These are phyloP conservation scores for Cladochytrium replicatum DNA, from an alignment of 192 early-diverging fungal genomes.

Conservation along the genomic window DNA sequence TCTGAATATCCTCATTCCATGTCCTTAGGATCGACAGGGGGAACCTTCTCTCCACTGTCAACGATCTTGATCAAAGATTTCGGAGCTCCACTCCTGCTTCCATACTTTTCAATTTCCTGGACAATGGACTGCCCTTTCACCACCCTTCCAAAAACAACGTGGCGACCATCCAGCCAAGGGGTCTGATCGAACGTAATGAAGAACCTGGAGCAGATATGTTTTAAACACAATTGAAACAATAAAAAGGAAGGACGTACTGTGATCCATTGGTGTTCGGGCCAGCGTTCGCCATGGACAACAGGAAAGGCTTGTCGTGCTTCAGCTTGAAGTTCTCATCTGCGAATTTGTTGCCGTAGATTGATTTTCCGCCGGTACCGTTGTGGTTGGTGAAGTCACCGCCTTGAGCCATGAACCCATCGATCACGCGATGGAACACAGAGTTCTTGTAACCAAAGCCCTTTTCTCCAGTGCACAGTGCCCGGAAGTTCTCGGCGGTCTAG, in stretches of 20 bases:
- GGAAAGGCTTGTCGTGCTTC: slow-evolving; percentile 55
- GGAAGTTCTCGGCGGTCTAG: slow-evolving; percentile 89
- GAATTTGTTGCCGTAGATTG: slow-evolving; percentile 74
- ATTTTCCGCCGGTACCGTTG: slow-evolving; percentile 86
- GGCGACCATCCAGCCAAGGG: slow-evolving; percentile 67
- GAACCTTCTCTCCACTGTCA: too few relatives aligned
- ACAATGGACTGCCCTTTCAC: slow-evolving; percentile 65
- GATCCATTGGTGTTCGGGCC: slow-evolving; percentile 61
- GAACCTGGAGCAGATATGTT: slow-evolving; percentile 72
- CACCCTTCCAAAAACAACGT: slow-evolving; percentile 92
- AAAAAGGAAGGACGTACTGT: slow-evolving; percentile 96
- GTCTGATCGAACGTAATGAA: slow-evolving; percentile 46
- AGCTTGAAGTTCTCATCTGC: slow-evolving; percentile 87
- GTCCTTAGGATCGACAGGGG: too few relatives aligned
- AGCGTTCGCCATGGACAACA: slow-evolving; percentile 51
- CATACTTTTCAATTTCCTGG: slow-evolving; percentile 56
- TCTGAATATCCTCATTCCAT: too few relatives aligned
- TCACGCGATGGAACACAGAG: slow-evolving; percentile 76
- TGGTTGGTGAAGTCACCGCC: slow-evolving; percentile 77
- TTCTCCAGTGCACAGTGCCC: slow-evolving; percentile 93
- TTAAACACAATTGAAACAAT: too few relatives aligned
- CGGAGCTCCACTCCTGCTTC: too few relatives aligned
- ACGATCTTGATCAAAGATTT: too few relatives aligned
- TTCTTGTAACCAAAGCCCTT: slow-evolving; percentile 73
- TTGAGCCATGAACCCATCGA: slow-evolving; percentile 58